Conservation (phyloP, 768 basidiomycete genomes). For the Phylloporus sp. region DNA sequence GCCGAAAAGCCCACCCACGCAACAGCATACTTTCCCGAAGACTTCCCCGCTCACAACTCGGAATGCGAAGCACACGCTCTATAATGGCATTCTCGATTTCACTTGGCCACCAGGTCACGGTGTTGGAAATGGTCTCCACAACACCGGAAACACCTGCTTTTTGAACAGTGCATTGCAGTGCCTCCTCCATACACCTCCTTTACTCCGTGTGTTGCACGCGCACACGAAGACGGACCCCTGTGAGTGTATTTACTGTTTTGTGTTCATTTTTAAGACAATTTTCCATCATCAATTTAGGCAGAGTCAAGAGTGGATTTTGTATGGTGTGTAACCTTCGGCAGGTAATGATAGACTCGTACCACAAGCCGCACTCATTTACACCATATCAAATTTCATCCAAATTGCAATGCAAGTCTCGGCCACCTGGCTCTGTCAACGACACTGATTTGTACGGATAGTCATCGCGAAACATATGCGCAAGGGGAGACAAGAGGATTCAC, state of each 20-base stretch:
- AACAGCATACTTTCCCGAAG: constrained; percentile 29
- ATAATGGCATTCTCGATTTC: constrained; percentile 51
- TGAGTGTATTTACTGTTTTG: constrained; percentile 35
- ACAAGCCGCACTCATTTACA: constrained; percentile 44
- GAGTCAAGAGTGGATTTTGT: constrained; percentile 54
- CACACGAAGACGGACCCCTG: constrained; percentile 53
- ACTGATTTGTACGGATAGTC: constrained; percentile 38
- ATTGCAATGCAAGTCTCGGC: constrained; percentile 54
- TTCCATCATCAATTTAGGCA: constrained; percentile 31
- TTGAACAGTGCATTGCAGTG: constrained; percentile 93
- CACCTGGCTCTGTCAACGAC: not conserved
- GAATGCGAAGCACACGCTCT: constrained; percentile 37
- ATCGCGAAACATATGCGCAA: constrained; percentile 88
- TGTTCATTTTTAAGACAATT: not conserved
- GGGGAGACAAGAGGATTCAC: constrained; percentile 96
- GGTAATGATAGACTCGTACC: constrained; percentile 53
- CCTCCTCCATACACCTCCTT: constrained; percentile 85
- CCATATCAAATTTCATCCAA: constrained; percentile 63
- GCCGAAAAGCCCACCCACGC: constrained; percentile 21
- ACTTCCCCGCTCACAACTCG: constrained; percentile 17
- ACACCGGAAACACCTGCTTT: constrained; percentile 93
- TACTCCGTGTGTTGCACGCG: constrained; percentile 55
- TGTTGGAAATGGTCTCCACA: constrained; percentile 65
- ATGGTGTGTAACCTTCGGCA: constrained; percentile 69
- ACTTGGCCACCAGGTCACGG: constrained; percentile 52